Percentiles rank a stretch among this genome's conserved stretches.
Conservation (phyloP, 2,329 filamentous ascomycete genomes). For the Hymenoscyphus linearis region DNA sequence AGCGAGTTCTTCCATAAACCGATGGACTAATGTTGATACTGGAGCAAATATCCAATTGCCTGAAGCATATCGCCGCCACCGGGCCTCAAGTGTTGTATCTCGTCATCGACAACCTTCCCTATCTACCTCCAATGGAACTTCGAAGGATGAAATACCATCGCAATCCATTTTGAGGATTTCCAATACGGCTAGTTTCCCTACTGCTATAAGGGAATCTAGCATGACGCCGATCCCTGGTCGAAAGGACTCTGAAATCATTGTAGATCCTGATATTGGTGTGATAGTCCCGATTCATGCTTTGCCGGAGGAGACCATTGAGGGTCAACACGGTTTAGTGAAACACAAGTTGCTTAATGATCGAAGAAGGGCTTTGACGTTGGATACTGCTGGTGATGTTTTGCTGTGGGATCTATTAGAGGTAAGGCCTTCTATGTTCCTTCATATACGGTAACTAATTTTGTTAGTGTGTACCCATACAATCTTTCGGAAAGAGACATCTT, state of each 20-base stretch:
- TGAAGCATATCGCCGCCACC: constrained; percentile 45
- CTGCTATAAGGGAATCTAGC: constrained; percentile 48
- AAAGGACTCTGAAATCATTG: constrained; percentile 53
- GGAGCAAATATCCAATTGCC: constrained; percentile 63
- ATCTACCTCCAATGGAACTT: constrained; percentile 31
- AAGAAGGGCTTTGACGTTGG: constrained; percentile 80
- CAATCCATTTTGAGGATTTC: constrained; percentile 78
- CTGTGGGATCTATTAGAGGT: constrained; percentile 91
- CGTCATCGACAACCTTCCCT: constrained; percentile 35
- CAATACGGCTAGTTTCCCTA: constrained; percentile 73
- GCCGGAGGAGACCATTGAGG: constrained; percentile 81
- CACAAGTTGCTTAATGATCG: constrained; percentile 88
- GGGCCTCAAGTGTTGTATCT: constrained; percentile 41
- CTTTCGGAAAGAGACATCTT: constrained; percentile 90
- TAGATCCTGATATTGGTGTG: constrained; percentile 42
- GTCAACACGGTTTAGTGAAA: constrained; percentile 92
- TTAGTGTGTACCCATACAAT: constrained; percentile 78
- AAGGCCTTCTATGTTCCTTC: constrained; percentile 27
- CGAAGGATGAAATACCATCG: constrained; percentile 65
- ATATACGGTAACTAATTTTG: constrained; percentile 17
- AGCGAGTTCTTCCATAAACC: constrained; percentile 67
- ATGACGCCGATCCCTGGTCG: constrained; percentile 44
- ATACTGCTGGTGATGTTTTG: constrained; percentile 91
- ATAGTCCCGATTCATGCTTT: constrained; percentile 61
- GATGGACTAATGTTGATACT: constrained; percentile 77